These are phyloP conservation scores for Durotheca rogersii DNA, from an alignment of 495 filamentous ascomycete species.

Conservation along the genomic window DNA sequence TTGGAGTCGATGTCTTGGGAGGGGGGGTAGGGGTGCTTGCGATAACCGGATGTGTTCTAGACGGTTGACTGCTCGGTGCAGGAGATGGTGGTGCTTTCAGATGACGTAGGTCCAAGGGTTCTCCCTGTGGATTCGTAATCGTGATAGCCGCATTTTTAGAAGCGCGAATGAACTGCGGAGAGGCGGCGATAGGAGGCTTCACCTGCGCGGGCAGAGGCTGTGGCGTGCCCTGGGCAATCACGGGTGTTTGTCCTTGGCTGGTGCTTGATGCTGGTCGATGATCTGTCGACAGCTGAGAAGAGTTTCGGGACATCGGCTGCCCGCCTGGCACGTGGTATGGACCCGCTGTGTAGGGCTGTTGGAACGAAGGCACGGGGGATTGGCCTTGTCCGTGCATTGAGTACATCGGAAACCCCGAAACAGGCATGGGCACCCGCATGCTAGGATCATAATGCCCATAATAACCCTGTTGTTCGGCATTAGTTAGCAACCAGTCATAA, in stretches of 20 bases:
- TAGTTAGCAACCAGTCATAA: constrained; percentile 76
- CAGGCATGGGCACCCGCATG: constrained; percentile 35
- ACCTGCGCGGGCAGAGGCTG: constrained; percentile 57
- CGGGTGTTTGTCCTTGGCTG: constrained; percentile 56
- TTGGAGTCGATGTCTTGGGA: constrained; percentile 46
- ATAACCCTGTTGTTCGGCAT: constrained; percentile 56
- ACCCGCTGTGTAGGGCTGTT: constrained; percentile 51
- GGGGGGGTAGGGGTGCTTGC: constrained; percentile 55
- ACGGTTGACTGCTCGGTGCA: constrained; percentile 48
- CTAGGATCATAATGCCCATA: constrained; percentile 31
- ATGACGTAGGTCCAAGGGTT: constrained; percentile 48
- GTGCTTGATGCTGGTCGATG: constrained; percentile 80
- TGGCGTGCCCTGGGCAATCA: constrained; percentile 46
- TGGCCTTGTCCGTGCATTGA: constrained; percentile 52
- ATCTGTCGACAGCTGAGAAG: constrained; percentile 71
- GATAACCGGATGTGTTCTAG: constrained; percentile 55
- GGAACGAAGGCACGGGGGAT: constrained; percentile 49
- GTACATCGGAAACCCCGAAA: constrained; percentile 48
- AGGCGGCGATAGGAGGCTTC: constrained; percentile 59
- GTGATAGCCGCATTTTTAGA: constrained; percentile 68
- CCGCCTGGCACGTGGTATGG: constrained; percentile 57
- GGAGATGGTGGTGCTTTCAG: constrained; percentile 48
- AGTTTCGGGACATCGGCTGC: constrained; percentile 75
- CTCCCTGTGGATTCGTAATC: constrained; percentile 77
- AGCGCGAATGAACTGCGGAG: constrained; percentile 58